Conservation (phyloP, 2,329 filamentous ascomycete species). For the Colletotrichum sp. region DNA sequence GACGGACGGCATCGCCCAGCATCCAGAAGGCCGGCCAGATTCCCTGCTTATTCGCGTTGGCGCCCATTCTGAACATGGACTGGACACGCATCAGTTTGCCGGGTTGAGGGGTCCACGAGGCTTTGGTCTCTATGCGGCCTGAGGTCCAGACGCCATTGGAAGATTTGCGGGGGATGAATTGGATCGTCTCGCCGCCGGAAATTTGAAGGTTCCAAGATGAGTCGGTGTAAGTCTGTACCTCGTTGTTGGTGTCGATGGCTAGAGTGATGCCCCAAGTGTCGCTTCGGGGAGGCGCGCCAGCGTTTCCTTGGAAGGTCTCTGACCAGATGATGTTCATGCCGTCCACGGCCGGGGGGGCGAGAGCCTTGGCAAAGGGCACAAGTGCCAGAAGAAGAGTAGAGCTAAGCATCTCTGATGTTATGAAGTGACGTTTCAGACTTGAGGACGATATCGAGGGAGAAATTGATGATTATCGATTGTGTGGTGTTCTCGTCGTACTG, state of each 20-base stretch:
- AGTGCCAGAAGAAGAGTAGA: constrained; percentile 17
- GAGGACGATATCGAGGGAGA: neutral
- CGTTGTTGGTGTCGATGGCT: constrained; percentile 54
- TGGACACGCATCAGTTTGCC: constrained; percentile 54
- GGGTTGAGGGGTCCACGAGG: constrained; percentile 48
- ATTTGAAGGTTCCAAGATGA: constrained; percentile 54
- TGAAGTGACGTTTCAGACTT: neutral
- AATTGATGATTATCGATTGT: neutral
- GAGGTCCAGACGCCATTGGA: constrained; percentile 54
- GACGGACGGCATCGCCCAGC: constrained; percentile 53
- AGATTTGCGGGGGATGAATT: constrained; percentile 53
- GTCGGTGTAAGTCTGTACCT: constrained; percentile 54
- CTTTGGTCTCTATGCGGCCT: constrained; percentile 56
- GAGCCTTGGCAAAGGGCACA: constrained; percentile 34
- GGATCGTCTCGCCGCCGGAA: constrained; percentile 54
- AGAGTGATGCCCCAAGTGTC: constrained; percentile 48
- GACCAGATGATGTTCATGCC: constrained; percentile 50
- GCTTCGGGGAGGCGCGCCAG: constrained; percentile 40
- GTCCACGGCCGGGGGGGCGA: constrained; percentile 39
- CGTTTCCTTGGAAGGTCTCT: constrained; percentile 48
- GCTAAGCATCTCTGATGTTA: neutral
- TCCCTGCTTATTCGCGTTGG: constrained; percentile 52
- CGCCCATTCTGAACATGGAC: constrained; percentile 51
- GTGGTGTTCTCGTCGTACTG: neutral
- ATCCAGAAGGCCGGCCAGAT: constrained; percentile 67